Evolutionary conservation across 2,329 filamentous ascomycete species (phyloP), one percentile per base, ranked within the genome.

Genomic region (Mycogone perniciosa): DNA sequence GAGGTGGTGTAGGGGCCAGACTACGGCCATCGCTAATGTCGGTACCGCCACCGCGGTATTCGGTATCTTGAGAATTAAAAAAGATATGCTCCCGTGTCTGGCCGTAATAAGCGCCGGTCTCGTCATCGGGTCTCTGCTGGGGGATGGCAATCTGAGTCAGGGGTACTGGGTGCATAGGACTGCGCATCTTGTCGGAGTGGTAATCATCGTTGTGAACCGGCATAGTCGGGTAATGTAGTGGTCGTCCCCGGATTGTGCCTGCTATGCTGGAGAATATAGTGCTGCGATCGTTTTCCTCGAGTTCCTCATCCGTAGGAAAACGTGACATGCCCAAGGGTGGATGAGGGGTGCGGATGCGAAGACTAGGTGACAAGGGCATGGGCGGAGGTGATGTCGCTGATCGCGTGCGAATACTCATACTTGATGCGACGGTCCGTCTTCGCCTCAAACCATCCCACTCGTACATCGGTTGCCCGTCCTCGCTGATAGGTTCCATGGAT

Each of bases 361-460:
- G 41, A 26, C 44, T 45, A n/a, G 51, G 42, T 11, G 52, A 42
- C 7, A 13, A 10, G 13, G 52, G 60, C 55, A 58, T 56, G 9
- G 58, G 60, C 4, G 62, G 58, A 0, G 63, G 60, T 2, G 63
- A 62, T 41, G 61, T 60, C 5, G 57, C 50, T 2, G 62, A 56
- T 33, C 64, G 60, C 31, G 55, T 55, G 31, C 62, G 63, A 29
- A 61, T 59, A 55, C 65, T 67, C 30, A 61, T 59, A 55, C 65
- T 67, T 29, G 60, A 59, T 13, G 62, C 66, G 57, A 81, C 79
- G 7, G 80, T 83, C 58, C 77, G 76, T 39, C 93, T 79, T 60
- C 90, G 78, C 60, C 92, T 80, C 46, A 99, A 71, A 4, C 93
- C 93, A 68, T 97, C 93, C 85, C 90, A 99, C 69, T 97, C 90